Evolutionary conservation across 2,329 filamentous ascomycete species (phyloP).

Genomic region (Lachnum nothofagi): DNA sequence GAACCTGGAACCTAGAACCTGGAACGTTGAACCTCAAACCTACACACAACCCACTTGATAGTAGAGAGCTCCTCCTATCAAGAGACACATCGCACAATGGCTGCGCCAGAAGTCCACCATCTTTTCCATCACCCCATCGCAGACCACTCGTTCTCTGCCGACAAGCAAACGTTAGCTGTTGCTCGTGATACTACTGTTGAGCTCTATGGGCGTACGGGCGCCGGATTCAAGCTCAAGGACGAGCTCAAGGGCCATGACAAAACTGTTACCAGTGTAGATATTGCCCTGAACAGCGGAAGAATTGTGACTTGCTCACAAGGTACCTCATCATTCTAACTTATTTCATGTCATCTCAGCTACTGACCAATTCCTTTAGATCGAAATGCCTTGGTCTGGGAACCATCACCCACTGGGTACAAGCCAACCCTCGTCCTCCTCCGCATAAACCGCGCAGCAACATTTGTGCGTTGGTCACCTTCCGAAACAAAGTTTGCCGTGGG

Average conservation of each 20-base stretch:
- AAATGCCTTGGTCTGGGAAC: slow-evolving; percentile 97
- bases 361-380: slow-evolving; percentile 57
- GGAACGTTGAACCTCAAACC: slow-evolving; percentile 6
- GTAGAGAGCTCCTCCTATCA: slow-evolving; percentile 99
- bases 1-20: slow-evolving; percentile 1
- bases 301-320: slow-evolving; percentile 98
- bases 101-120: slow-evolving; percentile 85
- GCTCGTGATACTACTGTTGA: slow-evolving; percentile 86
- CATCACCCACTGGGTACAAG: slow-evolving; percentile 87
- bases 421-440: slow-evolving; percentile 93
- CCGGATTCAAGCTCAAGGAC: slow-evolving; percentile 76
- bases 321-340: slow-evolving; percentile 36
- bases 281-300: slow-evolving; percentile 81
- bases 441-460: slow-evolving; percentile 94
- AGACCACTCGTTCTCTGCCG: slow-evolving; percentile 96
- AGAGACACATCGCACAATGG: slow-evolving; percentile 52
- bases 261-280: slow-evolving; percentile 91
- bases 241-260: slow-evolving; percentile 97
- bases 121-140: slow-evolving; percentile 95
- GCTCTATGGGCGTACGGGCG: slow-evolving; percentile 72
- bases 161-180: slow-evolving; percentile 82
- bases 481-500: slow-evolving; percentile 98
- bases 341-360: background rate
- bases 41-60: slow-evolving; percentile 52
- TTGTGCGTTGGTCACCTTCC: slow-evolving; percentile 93